Conservation (phyloP, 108 stramenopile genomes). For the Cyclotella atomus region DNA sequence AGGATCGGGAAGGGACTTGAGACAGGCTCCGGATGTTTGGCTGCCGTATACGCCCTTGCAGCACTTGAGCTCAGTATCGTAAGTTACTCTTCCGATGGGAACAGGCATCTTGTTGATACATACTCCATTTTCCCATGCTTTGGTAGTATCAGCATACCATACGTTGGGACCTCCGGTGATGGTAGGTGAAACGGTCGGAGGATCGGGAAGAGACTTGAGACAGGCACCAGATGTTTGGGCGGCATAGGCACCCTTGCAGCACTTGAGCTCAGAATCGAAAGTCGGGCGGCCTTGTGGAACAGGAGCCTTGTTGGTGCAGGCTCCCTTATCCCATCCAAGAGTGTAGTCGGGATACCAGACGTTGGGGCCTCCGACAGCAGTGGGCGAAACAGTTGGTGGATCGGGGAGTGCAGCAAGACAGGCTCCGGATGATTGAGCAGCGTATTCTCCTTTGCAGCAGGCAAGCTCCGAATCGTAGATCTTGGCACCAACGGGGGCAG, state of each 20-base stretch:
- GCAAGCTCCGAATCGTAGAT: neutral
- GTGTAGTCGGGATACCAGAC: neutral
- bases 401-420: neutral
- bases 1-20: neutral
- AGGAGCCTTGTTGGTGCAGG: constrained; percentile 15
- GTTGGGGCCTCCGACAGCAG: neutral
- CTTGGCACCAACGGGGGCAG: neutral
- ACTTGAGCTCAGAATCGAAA: constrained; percentile 1
- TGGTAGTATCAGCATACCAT: constrained; percentile 1
- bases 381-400: constrained; percentile 3
- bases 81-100: neutral
- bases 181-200: constrained; percentile 20
- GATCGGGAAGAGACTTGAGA: neutral
- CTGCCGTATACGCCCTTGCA: constrained; percentile 12
- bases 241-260: constrained; percentile 23
- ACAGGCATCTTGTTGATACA: constrained; percentile 1
- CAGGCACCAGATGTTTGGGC: constrained; percentile 6
- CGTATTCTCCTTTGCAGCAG: neutral
- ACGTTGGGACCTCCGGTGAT: neutral
- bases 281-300: constrained; percentile 4
- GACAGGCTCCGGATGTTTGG: constrained; percentile 12
- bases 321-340: neutral
- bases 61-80: constrained; percentile 3
- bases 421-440: neutral
- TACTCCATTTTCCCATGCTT: neutral